Evolutionary conservation across 1,139 yeast species (phyloP).

Genomic region (Magnusiomyces suaveolens): DNA sequence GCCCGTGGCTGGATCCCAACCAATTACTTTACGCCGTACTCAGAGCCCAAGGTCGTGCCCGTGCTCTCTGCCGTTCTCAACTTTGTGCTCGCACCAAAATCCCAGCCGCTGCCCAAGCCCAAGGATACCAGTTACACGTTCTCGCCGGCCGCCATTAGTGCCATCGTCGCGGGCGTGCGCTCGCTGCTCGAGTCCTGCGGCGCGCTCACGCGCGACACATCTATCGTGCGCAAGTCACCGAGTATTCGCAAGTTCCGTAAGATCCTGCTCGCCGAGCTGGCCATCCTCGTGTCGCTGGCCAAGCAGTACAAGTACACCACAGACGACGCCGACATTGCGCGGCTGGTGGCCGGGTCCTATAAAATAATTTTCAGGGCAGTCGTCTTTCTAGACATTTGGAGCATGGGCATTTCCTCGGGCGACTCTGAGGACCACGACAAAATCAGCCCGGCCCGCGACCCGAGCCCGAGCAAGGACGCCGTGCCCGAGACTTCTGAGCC

Average conservation of each 20-base stretch:
- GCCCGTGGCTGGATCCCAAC: conserved; percentile 95
- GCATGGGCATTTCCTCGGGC: conserved; percentile 19
- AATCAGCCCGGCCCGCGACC: too few relatives aligned
- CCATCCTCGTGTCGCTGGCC: conserved; percentile 76
- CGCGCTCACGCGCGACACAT: conserved; percentile 76
- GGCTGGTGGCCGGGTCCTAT: conserved; percentile 60
- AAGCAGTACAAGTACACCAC: conserved; percentile 71
- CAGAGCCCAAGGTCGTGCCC: conserved; percentile 44
- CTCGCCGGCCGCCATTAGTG: conserved; percentile 40
- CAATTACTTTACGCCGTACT: conserved; percentile 57
- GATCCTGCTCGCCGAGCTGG: conserved; percentile 80
- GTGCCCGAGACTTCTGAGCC: too few relatives aligned
- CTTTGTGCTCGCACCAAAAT: conserved; percentile 56
- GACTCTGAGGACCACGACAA: not conserved
- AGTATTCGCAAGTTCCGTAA: conserved; percentile 67
- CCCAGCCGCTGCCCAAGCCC: conserved; percentile 20
- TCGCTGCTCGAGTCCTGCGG: conserved; percentile 65
- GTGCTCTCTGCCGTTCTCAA: conserved; percentile 66
- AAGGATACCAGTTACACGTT: conserved; percentile 22
- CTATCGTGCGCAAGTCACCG: conserved; percentile 61
- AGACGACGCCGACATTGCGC: conserved; percentile 55
- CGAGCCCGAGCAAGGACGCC: too few relatives aligned
- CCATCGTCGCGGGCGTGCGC: conserved; percentile 77
- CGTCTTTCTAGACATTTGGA: conserved; percentile 67
- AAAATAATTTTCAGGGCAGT: conserved; percentile 68